Conservation (phyloP, 106 monocot species). For the Vanilla planifolia region DNA sequence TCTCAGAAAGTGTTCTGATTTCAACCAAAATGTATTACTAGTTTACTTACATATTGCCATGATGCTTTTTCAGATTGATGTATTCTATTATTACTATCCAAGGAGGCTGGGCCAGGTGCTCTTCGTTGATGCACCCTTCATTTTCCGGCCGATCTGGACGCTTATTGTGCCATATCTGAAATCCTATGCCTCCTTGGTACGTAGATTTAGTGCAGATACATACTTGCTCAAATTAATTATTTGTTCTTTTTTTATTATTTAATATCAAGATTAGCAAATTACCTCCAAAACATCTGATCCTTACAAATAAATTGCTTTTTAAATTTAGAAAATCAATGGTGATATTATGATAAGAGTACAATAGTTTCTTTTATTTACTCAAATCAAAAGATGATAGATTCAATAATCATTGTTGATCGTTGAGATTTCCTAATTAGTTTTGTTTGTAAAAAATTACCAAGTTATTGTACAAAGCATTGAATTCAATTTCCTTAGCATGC, state of each 20-base stretch:
- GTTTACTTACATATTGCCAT: constrained; percentile 1
- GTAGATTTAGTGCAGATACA: constrained; percentile 5
- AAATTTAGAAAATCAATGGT: not conserved
- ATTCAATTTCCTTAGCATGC: not conserved
- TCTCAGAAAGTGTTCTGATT: too few species aligned
- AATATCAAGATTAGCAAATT: not conserved
- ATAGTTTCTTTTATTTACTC: not conserved
- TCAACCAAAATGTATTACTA: not conserved
- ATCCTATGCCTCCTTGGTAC: constrained; percentile 79
- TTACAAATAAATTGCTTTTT: not conserved
- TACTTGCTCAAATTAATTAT: not conserved
- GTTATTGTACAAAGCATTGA: not conserved
- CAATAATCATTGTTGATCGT: not conserved
- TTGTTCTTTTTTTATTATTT: too few species aligned
- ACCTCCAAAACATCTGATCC: not conserved
- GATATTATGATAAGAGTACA: not conserved
- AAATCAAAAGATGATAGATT: not conserved
- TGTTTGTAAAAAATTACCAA: not conserved
- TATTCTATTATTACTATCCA: constrained; percentile 91
- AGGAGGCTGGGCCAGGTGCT: constrained; percentile 81
- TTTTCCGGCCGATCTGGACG: constrained; percentile 91
- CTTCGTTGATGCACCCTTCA: constrained; percentile 83
- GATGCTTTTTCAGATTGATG: constrained; percentile 54
- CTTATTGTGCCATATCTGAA: constrained; percentile 74
- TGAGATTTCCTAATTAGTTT: not conserved